Evolutionary conservation across 441 rosid genomes (phyloP).

Genomic region (Hypseocharis bilobata): DNA sequence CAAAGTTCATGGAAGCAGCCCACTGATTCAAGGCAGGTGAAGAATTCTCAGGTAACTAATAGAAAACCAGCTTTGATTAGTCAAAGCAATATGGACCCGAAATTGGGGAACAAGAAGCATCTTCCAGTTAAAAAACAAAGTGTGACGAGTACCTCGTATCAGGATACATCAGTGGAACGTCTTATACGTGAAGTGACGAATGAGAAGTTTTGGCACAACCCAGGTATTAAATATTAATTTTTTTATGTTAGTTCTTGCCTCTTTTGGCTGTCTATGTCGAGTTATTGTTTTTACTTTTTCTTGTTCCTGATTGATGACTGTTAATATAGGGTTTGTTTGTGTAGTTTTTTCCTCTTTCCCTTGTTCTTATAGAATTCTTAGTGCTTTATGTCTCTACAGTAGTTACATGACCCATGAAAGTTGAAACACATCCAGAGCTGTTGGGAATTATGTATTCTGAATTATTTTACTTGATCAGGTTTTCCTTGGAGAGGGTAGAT

Average conservation of each 20-base stretch:
- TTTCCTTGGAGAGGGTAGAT: too few species aligned
- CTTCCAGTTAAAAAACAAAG: constrained; percentile 49
- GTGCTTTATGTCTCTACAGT: neutral
- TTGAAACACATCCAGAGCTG: neutral
- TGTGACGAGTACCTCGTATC: constrained; percentile 41
- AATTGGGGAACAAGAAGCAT: constrained; percentile 60
- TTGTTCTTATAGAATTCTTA: neutral
- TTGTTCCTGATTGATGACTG: constrained; percentile 17
- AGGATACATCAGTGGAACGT: constrained; percentile 95
- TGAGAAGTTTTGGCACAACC: constrained; percentile 87
- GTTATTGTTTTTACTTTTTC: constrained; percentile 18
- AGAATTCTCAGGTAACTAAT: constrained; percentile 41
- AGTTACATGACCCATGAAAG: neutral
- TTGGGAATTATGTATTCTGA: neutral
- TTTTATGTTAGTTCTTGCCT: constrained; percentile 5
- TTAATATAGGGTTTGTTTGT: neutral
- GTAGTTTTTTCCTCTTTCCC: neutral
- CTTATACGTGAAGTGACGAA: constrained; percentile 90
- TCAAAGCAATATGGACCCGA: constrained; percentile 58
- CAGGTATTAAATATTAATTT: constrained; percentile 46
- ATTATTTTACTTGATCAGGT: too few species aligned
- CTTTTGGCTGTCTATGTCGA: constrained; percentile 20
- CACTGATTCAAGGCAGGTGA: constrained; percentile 43
- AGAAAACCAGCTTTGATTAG: constrained; percentile 40
- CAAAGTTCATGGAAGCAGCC: constrained; percentile 87